phyloP scores from a whole-genome alignment of 805 yeast genomes.

The Brettanomyces nanus region DNA sequence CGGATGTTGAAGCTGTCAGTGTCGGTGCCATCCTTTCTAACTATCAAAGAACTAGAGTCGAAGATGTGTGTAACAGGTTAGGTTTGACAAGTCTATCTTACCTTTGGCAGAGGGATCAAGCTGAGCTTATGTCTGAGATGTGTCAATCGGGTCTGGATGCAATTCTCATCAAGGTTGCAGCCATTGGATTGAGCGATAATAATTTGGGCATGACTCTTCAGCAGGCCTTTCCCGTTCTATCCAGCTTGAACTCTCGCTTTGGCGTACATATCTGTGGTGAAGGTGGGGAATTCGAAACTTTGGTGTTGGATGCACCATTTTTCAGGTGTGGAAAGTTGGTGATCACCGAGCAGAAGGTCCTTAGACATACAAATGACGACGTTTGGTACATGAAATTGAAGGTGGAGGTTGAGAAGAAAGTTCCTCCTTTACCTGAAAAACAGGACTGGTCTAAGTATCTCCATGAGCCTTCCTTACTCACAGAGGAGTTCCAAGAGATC shows the following conservation, averaged over 20 bases:
- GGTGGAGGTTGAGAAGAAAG: conserved; percentile 37
- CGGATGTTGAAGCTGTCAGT: conserved; percentile 77
- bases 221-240: conserved; percentile 51
- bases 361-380: conserved; percentile 50
- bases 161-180: conserved; percentile 85
- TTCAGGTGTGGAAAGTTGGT: conserved; percentile 48
- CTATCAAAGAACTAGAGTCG: conserved; percentile 93
- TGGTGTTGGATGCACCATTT: conserved; percentile 86
- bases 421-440: conserved; percentile 9
- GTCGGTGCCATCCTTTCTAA: conserved; percentile 95
- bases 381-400: conserved; percentile 58
- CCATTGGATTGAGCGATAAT: conserved; percentile 61
- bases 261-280: conserved; percentile 96
- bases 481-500: conserved; percentile 29
- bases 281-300: conserved; percentile 96
- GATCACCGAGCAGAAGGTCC: conserved; percentile 31
- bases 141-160: conserved; percentile 64
- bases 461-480: conserved; percentile 32
- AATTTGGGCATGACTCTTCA: conserved; percentile 66
- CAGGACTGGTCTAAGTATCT: conserved; percentile 12
- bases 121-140: conserved; percentile 77
- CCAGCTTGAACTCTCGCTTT: conserved; percentile 49
- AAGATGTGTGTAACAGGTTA: conserved; percentile 73
- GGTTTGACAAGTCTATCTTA: conserved; percentile 65
- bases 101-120: conserved; percentile 87